Percentiles rank a stretch among this genome's conserved stretches.
Conservation (phyloP, 1,139 yeast species). For the Protomyces macrosporus region DNA sequence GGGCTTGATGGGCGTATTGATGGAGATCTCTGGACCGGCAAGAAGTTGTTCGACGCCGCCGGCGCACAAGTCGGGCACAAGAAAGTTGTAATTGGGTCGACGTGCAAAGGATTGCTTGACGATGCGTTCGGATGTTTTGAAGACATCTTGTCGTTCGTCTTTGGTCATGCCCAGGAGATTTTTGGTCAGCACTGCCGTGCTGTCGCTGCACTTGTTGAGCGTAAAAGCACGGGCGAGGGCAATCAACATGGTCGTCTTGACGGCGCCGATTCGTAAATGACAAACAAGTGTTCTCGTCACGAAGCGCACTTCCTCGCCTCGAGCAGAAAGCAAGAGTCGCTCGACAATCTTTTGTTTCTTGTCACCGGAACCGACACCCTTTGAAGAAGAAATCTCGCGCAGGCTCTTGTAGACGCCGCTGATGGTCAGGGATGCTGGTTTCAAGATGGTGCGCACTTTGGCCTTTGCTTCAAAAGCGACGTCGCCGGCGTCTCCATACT, state of each 20-base stretch:
- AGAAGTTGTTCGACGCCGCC: conserved; percentile 59
- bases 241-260: conserved; percentile 82
- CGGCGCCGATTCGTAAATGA: conserved; percentile 84
- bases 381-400: conserved; percentile 31
- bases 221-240: conserved; percentile 80
- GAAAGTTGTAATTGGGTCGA: conserved; percentile 81
- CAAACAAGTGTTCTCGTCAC: conserved; percentile 87
- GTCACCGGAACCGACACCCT: conserved; percentile 30
- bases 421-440: conserved; percentile 31
- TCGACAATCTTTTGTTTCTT: conserved; percentile 67
- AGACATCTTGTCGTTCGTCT: conserved; percentile 69
- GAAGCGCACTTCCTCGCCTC: conserved; percentile 83
- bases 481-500: conserved; percentile 34
- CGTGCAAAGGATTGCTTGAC: conserved; percentile 33
- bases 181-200: conserved; percentile 26
- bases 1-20: conserved; percentile 84
- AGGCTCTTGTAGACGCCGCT: conserved; percentile 31
- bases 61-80: conserved; percentile 62
- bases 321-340: conserved; percentile 77
- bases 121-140: conserved; percentile 60
- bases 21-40: conserved; percentile 30
- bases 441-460: conserved; percentile 31
- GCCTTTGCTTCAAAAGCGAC: conserved; percentile 34
- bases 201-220: conserved; percentile 48
- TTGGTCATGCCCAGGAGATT: conserved; percentile 32